Base-by-base conservation (phyloP, 2,329 filamentous ascomycete genomes). In the Alternaria alternata region DNA sequence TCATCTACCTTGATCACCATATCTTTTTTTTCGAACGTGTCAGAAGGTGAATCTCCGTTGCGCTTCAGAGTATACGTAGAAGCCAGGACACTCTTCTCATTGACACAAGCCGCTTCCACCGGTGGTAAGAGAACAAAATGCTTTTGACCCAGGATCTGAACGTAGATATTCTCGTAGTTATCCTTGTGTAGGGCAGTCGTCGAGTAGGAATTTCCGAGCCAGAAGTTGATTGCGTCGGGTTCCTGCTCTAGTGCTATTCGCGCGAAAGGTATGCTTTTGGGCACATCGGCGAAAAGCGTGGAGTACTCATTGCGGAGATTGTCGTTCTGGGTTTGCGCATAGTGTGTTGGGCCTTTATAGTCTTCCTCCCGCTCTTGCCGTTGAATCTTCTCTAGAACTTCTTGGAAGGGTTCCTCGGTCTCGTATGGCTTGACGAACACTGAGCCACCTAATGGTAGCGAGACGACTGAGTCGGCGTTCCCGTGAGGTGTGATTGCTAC, bases 101-200 rank as follows among this genome's bases (percentile, higher is more conserved):
- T 87, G 43, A 93, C 87, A 62, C 89, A 91, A 0, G 89, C 83
- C 66, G 89, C 86, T 63, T 88, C 91, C 1, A 90, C 76, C 0
- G 91, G 88, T n/a, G 92, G 89, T 1, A 95, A 78, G 1, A 95
- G 81, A 0, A 89, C 85, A 67, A 95, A 95, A 67, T 91, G 87
- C 75, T 95, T 95, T 57, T 81, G 80, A 0, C 92, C 92, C 1
- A 88, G 76, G 14, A 94, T 78, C 71, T 94, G 91, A 1, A 92
- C 89, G 75, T 94, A 95, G 0, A 95, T 84, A 74, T 95, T 95
- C 76, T 95, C 91, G 76, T 94, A 94, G 70, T 91, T 91, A 79
- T 95, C 92, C 71, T 90, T 91, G 79, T 95, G 92, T 54, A 94
- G 77, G 0, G 90, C 89, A 0, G 91, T 94, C 1, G 86, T 83